Evolutionary conservation across 768 basidiomycete species (phyloP), one percentile per base, ranked within the genome.

Genomic region (Clitopilus passeckerianus): DNA sequence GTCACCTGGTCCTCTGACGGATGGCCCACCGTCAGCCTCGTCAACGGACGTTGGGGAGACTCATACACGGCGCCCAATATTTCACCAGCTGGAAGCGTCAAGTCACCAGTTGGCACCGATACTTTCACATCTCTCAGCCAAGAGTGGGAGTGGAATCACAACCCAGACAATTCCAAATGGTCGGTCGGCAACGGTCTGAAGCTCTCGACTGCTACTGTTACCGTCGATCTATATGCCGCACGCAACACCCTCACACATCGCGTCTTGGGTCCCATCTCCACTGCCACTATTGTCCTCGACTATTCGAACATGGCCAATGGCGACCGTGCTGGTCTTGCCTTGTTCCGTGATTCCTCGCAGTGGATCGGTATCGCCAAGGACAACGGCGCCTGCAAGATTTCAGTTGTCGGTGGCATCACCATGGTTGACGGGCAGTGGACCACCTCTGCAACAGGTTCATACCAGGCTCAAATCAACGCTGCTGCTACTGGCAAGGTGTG

Each of bases 131-230:
- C 61, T 14, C 35, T 66, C 16, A 54, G 60, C 15, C 60, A 56
- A 14, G 54, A 60, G 24, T 64, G 65, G 63, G 65, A 66, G 53
- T 66, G 65, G 65, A 64, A 66, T 56, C 65, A 66, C 54, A 64
- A 64, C 57, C 63, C 63, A 9, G 65, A 65, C 27, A 63, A 53
- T 16, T 55, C 62, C 37, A 61, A 61, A 37, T 66, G 61, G 57
- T 55, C 58, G 37, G 54, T 64, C 34, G 60, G 53, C 37, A 62
- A 64, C 27, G 63, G 63, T 30, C 61, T 66, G 9, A 60, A 58
- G 18, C 60, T 66, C n/a, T 53, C 55, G 41, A 66, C 65, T 14
- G 65, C 63, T 6, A 60, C 65, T 15, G 64, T 63, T 37, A 64
- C 65, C 18, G 46, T 34, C 33, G 65, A 66, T 20, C 60, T 62